A percentile compares a stretch with the other conserved stretches of the same genome.
Conservation (phyloP, 768 basidiomycete species). For the Termitomyces titanicus region DNA sequence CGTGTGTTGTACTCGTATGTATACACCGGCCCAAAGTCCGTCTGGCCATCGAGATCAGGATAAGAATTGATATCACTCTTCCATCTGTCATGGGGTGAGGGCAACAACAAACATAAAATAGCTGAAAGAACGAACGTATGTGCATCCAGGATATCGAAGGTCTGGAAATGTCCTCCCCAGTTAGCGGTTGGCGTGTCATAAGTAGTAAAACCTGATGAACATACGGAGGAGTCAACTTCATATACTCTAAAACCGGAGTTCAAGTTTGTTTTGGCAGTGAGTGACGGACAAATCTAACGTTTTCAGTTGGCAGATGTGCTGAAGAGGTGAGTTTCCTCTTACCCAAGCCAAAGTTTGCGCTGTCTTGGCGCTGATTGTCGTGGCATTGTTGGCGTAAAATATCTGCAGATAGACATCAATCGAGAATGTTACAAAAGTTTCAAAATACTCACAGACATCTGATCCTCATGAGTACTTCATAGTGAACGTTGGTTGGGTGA, state of each 20-base stretch:
- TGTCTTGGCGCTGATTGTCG: constrained; percentile 48
- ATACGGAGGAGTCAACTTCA: constrained; percentile 65
- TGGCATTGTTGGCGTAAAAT: constrained; percentile 71
- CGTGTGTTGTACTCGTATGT: constrained; percentile 69
- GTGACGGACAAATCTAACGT: constrained; percentile 59
- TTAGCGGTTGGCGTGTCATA: background rate
- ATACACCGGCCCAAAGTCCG: constrained; percentile 56
- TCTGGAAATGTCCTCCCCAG: constrained; percentile 33
- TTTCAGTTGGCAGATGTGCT: constrained; percentile 1
- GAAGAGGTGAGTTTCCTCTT: background rate
- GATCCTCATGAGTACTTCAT: constrained; percentile 61
- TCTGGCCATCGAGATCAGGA: constrained; percentile 53
- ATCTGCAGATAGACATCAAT: constrained; percentile 36
- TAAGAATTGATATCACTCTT: constrained; percentile 57
- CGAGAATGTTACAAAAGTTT: background rate
- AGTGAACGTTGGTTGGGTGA: background rate
- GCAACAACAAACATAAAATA: background rate
- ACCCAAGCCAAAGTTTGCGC: constrained; percentile 50
- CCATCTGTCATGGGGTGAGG: constrained; percentile 42
- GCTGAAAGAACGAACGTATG: constrained; percentile 52
- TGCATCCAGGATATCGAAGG: constrained; percentile 75
- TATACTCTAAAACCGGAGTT: constrained; percentile 76
- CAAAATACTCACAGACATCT: constrained; percentile 46
- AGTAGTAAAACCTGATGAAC: constrained; percentile 15
- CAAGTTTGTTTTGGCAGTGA: constrained; percentile 66